Conservation (phyloP, 495 filamentous ascomycete species). For the Penicillium steckii region DNA sequence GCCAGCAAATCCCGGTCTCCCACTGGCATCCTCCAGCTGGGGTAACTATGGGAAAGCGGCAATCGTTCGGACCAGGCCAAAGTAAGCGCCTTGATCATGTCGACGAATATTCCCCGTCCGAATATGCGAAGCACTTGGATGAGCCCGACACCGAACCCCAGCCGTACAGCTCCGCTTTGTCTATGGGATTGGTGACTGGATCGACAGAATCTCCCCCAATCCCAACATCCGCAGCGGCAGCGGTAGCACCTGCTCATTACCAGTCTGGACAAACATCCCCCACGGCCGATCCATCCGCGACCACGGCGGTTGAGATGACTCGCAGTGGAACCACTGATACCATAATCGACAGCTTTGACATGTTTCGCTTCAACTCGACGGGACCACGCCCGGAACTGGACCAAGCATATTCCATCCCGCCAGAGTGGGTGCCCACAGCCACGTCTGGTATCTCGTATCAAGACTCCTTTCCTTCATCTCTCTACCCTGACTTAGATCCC, state of each 20-base stretch:
- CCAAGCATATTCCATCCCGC: slow-evolving; percentile 28
- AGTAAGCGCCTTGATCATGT: slow-evolving; percentile 36
- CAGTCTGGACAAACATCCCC: slow-evolving; percentile 18
- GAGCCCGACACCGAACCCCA: slow-evolving; percentile 21
- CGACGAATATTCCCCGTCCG: slow-evolving; percentile 43
- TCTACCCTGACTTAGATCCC: slow-evolving; percentile 31
- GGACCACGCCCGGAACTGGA: slow-evolving; percentile 32
- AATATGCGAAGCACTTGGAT: slow-evolving; percentile 42
- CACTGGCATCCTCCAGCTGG: slow-evolving; percentile 29
- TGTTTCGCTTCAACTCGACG: slow-evolving; percentile 43
- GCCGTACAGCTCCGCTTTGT: slow-evolving; percentile 25
- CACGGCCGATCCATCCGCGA: slow-evolving; percentile 19
- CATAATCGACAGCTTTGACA: slow-evolving; percentile 43
- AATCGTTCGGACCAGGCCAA: slow-evolving; percentile 34
- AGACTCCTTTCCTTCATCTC: slow-evolving; percentile 27
- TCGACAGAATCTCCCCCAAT: slow-evolving; percentile 27
- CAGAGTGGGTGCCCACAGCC: slow-evolving; percentile 36
- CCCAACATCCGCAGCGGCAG: neutral
- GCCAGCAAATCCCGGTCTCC: slow-evolving; percentile 42
- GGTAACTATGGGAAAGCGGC: slow-evolving; percentile 27
- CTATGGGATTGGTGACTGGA: slow-evolving; percentile 30
- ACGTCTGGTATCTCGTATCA: slow-evolving; percentile 26
- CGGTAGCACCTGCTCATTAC: slow-evolving; percentile 3
- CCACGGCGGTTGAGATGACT: slow-evolving; percentile 41
- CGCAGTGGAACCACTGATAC: slow-evolving; percentile 45